Evolutionary conservation across 768 basidiomycete species (phyloP).

Genomic region (Exsudoporus frostii): DNA sequence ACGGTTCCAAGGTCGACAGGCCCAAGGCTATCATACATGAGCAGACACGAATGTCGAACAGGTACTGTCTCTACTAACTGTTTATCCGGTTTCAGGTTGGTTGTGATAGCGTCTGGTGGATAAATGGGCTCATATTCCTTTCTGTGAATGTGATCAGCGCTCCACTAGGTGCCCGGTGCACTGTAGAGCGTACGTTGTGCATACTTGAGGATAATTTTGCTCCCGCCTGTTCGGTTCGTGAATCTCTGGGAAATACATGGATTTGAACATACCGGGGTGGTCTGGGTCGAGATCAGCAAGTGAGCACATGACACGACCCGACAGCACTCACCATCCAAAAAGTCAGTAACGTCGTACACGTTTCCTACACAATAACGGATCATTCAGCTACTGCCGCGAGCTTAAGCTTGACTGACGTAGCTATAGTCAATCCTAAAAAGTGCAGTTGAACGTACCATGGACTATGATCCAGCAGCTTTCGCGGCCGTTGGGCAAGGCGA

Average conservation of each 20-base stretch:
- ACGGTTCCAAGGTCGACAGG: slow-evolving; percentile 67
- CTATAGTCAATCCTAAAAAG: neutral
- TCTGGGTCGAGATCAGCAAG: slow-evolving; percentile 35
- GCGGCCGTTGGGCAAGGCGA: slow-evolving; percentile 53
- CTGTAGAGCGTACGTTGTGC: slow-evolving; percentile 64
- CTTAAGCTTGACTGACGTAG: neutral
- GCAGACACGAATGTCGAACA: neutral
- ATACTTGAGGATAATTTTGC: slow-evolving; percentile 82
- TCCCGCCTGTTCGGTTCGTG: slow-evolving; percentile 52
- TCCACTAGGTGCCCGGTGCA: neutral
- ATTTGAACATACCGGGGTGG: slow-evolving; percentile 52
- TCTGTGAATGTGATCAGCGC: slow-evolving; percentile 32
- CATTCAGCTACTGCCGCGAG: neutral
- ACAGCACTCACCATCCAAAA: slow-evolving; percentile 56
- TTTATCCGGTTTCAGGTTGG: slow-evolving; percentile 78
- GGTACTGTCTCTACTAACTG: slow-evolving; percentile 46
- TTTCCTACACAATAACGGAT: slow-evolving; percentile 44
- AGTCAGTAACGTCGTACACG: slow-evolving; percentile 78
- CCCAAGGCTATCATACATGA: slow-evolving; percentile 52
- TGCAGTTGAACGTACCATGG: slow-evolving; percentile 48
- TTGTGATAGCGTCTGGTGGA: slow-evolving; percentile 76
- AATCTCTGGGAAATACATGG: neutral
- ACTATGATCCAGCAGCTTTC: slow-evolving; percentile 84
- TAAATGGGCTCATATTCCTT: slow-evolving; percentile 88
- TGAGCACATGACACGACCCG: neutral